phyloP scores from a whole-genome alignment of 129 eudicot species.

The Artemisia tridentata region DNA sequence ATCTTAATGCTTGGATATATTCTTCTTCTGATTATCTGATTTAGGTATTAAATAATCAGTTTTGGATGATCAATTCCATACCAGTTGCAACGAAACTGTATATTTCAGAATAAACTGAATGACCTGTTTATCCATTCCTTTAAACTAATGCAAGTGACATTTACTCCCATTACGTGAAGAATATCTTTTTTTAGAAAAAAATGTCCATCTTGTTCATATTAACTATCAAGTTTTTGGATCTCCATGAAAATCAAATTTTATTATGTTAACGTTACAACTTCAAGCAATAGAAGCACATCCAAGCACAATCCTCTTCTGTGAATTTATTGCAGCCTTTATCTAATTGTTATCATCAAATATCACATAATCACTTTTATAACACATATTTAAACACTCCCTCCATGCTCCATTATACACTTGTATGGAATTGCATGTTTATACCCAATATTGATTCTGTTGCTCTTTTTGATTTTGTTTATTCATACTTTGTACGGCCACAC shows the following conservation, averaged over 20 bases:
- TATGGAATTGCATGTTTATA: slow-evolving; percentile 1
- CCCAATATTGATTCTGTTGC: neutral
- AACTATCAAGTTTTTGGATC: neutral
- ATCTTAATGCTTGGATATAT: neutral
- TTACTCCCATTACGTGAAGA: neutral
- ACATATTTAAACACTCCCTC: neutral
- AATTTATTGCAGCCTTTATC: neutral
- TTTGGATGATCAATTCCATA: slow-evolving; percentile 15
- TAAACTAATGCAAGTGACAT: slow-evolving; percentile 10
- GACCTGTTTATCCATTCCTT: neutral
- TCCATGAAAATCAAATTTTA: neutral
- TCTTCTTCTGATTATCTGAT: slow-evolving; percentile 4
- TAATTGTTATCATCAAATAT: neutral
- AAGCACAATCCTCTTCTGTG: neutral
- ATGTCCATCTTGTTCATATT: neutral
- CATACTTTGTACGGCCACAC: too few relatives aligned
- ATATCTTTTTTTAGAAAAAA: slow-evolving; percentile 1
- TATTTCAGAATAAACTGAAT: neutral
- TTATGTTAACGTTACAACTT: neutral
- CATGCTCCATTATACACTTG: slow-evolving; percentile 8
- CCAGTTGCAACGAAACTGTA: neutral
- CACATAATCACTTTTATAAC: slow-evolving; percentile 8
- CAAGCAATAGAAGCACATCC: neutral
- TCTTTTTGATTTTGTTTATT: slow-evolving; percentile 15
- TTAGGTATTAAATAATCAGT: neutral